phyloP scores from a whole-genome alignment of 2,329 filamentous ascomycete genomes.

The Colletotrichum liriopes region DNA sequence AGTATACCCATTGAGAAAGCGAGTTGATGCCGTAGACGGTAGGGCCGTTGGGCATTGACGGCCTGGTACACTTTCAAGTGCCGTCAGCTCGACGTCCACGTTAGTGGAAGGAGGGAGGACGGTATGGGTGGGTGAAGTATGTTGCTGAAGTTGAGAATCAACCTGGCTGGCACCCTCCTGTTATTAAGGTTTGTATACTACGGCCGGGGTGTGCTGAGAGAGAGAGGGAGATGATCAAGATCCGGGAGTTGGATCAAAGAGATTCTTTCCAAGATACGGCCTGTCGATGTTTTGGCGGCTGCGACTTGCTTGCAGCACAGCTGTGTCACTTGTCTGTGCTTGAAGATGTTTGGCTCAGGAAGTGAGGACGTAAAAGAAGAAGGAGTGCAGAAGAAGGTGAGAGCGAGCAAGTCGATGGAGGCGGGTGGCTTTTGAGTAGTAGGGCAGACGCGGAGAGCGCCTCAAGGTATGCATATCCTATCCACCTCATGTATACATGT shows the following conservation, averaged over 20 bases:
- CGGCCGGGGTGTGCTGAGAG: slow-evolving; percentile 30
- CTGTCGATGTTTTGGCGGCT: slow-evolving; percentile 1
- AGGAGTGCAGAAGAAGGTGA: slow-evolving; percentile 17
- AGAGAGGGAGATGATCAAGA: slow-evolving; percentile 4
- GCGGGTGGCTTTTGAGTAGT: slow-evolving; percentile 41
- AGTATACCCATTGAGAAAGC: slow-evolving; percentile 70
- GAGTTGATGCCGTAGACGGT: slow-evolving; percentile 17
- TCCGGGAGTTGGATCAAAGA: slow-evolving; percentile 17
- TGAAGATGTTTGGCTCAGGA: neutral
- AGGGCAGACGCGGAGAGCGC: slow-evolving; percentile 38
- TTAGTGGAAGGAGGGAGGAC: slow-evolving; percentile 3
- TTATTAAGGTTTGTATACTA: slow-evolving; percentile 33
- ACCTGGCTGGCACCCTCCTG: slow-evolving; percentile 24
- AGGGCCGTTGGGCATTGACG: slow-evolving; percentile 30
- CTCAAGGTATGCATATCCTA: slow-evolving; percentile 33
- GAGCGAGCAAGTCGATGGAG: slow-evolving; percentile 32
- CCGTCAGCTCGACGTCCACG: slow-evolving; percentile 2
- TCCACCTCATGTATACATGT: slow-evolving; percentile 29
- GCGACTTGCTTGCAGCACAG: neutral
- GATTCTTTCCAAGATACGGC: neutral
- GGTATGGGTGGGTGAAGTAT: neutral
- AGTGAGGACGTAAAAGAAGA: slow-evolving; percentile 8
- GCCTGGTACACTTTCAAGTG: slow-evolving; percentile 7
- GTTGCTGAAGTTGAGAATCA: slow-evolving; percentile 1
- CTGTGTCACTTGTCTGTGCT: neutral